Evolutionary conservation across 1,139 yeast species (phyloP), one percentile per base, ranked within the genome.

Genomic region (Arxiozyma slooffiae): DNA sequence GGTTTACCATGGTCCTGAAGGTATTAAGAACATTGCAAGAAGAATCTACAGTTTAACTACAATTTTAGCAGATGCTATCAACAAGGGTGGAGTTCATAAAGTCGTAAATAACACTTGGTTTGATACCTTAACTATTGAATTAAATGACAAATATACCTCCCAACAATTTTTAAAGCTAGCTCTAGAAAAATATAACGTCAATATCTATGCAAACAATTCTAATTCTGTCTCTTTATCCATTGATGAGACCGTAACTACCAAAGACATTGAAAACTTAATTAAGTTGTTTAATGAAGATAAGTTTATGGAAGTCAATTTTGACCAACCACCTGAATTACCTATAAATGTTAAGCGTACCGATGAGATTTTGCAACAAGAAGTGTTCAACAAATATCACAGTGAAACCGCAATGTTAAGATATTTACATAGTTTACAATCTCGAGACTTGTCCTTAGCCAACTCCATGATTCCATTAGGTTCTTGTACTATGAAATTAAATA

Each of bases 381-480:
- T 89, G 11, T 92, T 92, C 79, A 82, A 87, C 71, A 72, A 79
- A 38, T 83, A 92, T 69, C 97, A 88, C 67, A 84, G 96, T 3
- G 98, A 92, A 71, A 92, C 98, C 30, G 82, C 96, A 52, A 83
- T 92, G 85, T 77, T 92, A 60, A 80, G 98, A 67, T 92, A 92
- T 71, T 74, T 92, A 62, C 94, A 88, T 66, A 78, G 79, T 56
- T 75, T 92, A 54, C 97, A 92, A 71, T 74, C 82, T 53, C 88
- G 85, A 71, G 98, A 92, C 71, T 75, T 92, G 57, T 90, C 97
- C 0, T 76, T 92, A 56, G 96, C 97, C 26, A 86, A 89, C 66
- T 86, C 97, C 16, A 92, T 92, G 98, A 92, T 92, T 56, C 95
- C 97, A 41, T 78, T 92, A 57, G 98, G 98, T 38, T 88, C 96